A percentile compares a stretch with the other conserved stretches of the same genome.
Conservation (phyloP, 306 rosid species). For the Cucumis sativus region Cucumber_9930_V3 NC_026655.2:3452501-3453000, state of each 20-base stretch:
- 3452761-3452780: not conserved
- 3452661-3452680: slow-evolving; percentile 99
- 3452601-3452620: slow-evolving; percentile 79
- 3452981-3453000: slow-evolving; percentile 96
- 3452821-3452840: slow-evolving; percentile 98
- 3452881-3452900: slow-evolving; percentile 98
- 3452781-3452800: slow-evolving; percentile 66
- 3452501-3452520: not conserved
- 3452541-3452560: slow-evolving; percentile 98
- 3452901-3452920: slow-evolving; percentile 85
- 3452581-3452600: slow-evolving; percentile 95
- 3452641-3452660: slow-evolving; percentile 98
- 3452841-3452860: slow-evolving; percentile 89
- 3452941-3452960: slow-evolving; percentile 98
- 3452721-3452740: not conserved
- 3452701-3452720: too few species aligned
- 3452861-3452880: slow-evolving; percentile 92
- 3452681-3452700: slow-evolving; percentile 53
- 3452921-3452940: slow-evolving; percentile 54
- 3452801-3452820: slow-evolving; percentile 96
- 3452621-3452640: slow-evolving; percentile 93
- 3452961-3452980: slow-evolving; percentile 79
- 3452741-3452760: too few species aligned
- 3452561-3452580: slow-evolving; percentile 95
- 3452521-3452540: slow-evolving; percentile 37